Percentiles rank a stretch among this genome's conserved stretches.
These are phyloP conservation scores for Paramecium pentaurelia DNA, from an alignment of 73 alveolate species.

Conservation along the genomic window DNA sequence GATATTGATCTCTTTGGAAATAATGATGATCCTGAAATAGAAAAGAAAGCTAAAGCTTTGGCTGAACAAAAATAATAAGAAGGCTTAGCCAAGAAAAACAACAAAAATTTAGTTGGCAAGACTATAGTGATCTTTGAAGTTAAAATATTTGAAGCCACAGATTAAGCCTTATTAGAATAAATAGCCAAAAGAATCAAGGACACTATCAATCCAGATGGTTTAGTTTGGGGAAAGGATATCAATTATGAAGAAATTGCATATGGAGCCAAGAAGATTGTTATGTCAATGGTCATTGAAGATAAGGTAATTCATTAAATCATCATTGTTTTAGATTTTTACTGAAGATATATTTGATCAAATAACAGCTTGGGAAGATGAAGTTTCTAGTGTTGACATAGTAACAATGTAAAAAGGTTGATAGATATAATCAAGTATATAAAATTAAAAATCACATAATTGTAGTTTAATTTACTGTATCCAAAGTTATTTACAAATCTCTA, in stretches of 20 bases:
- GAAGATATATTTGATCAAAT: constrained; percentile 49
- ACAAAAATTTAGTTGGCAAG: constrained; percentile 45
- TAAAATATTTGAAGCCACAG: constrained; percentile 40
- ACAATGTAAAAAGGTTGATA: constrained; percentile 50
- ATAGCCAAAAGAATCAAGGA: constrained; percentile 45
- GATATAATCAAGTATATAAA: neutral
- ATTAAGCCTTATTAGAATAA: neutral
- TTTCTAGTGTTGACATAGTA: constrained; percentile 49
- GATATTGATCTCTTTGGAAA: constrained; percentile 47
- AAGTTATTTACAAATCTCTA: neutral
- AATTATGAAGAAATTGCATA: constrained; percentile 31
- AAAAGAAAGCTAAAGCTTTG: constrained; percentile 36
- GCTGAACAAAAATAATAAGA: constrained; percentile 49
- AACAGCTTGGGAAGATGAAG: constrained; percentile 56
- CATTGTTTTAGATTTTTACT: neutral
- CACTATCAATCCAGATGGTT: constrained; percentile 54
- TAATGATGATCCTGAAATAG: constrained; percentile 46
- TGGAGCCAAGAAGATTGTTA: constrained; percentile 41
- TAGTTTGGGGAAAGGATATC: constrained; percentile 55
- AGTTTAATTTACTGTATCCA: neutral
- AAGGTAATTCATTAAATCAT: neutral
- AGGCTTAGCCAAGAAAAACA: constrained; percentile 46
- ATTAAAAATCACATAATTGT: neutral
- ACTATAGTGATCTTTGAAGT: constrained; percentile 56
- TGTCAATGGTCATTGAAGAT: constrained; percentile 54